phyloP scores from a whole-genome alignment of 2,329 filamentous ascomycete genomes.

The Blastomyces parvus region DNA sequence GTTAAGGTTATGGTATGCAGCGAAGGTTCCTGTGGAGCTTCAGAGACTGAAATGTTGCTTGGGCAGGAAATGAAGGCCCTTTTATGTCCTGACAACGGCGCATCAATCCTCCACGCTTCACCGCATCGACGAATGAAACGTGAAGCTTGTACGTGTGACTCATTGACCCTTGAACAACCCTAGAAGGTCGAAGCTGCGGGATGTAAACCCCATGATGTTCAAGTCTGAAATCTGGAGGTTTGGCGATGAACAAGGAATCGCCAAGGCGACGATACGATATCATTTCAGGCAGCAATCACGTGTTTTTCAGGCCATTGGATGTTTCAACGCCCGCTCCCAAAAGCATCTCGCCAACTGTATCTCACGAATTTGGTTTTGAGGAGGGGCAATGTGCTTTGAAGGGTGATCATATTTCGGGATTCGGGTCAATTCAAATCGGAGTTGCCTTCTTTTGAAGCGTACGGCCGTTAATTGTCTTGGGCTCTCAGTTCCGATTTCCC shows the following conservation, averaged over 20 bases:
- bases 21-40: neutral
- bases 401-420: neutral
- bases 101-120: neutral
- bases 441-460: neutral
- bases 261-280: neutral
- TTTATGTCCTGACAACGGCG: neutral
- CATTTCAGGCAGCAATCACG: constrained; percentile 7
- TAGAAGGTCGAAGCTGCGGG: neutral
- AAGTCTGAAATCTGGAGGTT: neutral
- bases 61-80: neutral
- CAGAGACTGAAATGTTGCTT: neutral
- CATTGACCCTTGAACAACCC: neutral
- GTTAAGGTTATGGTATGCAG: neutral
- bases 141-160: neutral
- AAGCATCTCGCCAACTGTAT: neutral
- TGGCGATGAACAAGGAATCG: neutral
- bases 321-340: no score
- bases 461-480: neutral
- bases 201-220: neutral
- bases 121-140: no score
- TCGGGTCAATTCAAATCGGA: neutral
- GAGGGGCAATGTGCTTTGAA: neutral
- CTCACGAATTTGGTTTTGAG: neutral
- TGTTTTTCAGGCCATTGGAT: neutral
- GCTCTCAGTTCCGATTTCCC: neutral